phyloP scores from a whole-genome alignment of 177 flowering plant species.

The Vitis hybrid region DNA sequence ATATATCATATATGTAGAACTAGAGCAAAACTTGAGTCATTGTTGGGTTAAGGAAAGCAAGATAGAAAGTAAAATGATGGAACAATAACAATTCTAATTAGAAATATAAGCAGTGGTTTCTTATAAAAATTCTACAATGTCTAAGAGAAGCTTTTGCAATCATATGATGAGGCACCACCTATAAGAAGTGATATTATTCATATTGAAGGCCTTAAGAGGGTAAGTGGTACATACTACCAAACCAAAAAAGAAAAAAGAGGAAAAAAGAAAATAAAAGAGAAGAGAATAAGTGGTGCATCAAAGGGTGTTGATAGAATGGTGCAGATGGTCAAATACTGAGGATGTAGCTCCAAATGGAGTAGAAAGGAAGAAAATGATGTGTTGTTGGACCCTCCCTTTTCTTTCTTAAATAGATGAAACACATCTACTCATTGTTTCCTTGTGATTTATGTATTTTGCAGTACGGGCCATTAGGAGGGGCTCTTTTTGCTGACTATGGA shows the following conservation, averaged over 20 bases:
- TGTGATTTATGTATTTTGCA: constrained; percentile 33
- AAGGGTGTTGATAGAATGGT: background rate
- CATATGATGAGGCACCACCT: too few species aligned
- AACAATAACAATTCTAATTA: too few species aligned
- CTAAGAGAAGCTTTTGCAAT: too few species aligned
- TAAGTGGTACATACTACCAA: background rate
- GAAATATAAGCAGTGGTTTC: too few species aligned
- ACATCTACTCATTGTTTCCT: background rate
- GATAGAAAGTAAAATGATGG: too few species aligned
- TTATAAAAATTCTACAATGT: too few species aligned
- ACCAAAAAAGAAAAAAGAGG: background rate
- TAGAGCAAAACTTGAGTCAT: too few species aligned
- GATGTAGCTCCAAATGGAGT: background rate
- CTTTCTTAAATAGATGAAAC: background rate
- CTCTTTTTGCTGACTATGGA: constrained; percentile 79
- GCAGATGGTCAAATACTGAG: background rate
- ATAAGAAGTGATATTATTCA: too few species aligned
- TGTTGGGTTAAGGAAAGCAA: too few species aligned
- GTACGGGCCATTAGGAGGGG: constrained; percentile 89
- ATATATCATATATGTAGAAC: too few species aligned
- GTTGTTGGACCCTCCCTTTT: background rate
- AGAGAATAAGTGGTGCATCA: background rate
- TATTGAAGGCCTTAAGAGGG: too few species aligned
- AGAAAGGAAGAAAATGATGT: background rate
- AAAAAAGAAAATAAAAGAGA: background rate